A percentile compares a stretch with the other conserved stretches of the same genome.
Evolutionary conservation across 192 early-diverging fungal genomes (phyloP).

Genomic region (Gonapodya sp.): DNA sequence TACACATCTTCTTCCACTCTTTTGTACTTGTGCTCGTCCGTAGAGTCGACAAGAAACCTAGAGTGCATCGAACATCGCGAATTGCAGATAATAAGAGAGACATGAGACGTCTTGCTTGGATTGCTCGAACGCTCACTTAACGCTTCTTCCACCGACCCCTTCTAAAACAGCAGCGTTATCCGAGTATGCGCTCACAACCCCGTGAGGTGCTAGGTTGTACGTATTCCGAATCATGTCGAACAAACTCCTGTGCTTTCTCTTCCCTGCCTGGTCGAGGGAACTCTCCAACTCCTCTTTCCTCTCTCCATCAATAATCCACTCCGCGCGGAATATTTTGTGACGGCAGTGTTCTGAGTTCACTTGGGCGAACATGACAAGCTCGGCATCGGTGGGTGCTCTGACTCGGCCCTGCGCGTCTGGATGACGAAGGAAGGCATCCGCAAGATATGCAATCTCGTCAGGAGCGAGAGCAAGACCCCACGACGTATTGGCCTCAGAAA

Average conservation of each 20-base stretch:
- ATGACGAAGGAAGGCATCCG: slow-evolving; percentile 61
- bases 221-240: slow-evolving; percentile 97
- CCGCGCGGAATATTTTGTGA: slow-evolving; percentile 99
- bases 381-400: slow-evolving; percentile 89
- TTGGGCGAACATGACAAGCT: slow-evolving; percentile 99
- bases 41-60: slow-evolving; percentile 27
- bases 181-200: slow-evolving; percentile 90
- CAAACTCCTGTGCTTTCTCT: slow-evolving; percentile 66
- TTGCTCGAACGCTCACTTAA: neutral
- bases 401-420: slow-evolving; percentile 38
- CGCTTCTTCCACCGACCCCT: slow-evolving; percentile 40
- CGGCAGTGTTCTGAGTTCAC: slow-evolving; percentile 99
- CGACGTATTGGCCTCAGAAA: slow-evolving; percentile 63
- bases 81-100: neutral
- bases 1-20: slow-evolving; percentile 52
- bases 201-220: slow-evolving; percentile 64
- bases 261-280: neutral
- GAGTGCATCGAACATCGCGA: slow-evolving; percentile 34
- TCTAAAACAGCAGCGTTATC: slow-evolving; percentile 97
- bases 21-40: slow-evolving; percentile 42
- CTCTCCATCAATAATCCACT: slow-evolving; percentile 89
- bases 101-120: no score
- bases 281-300: neutral
- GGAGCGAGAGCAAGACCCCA: slow-evolving; percentile 90
- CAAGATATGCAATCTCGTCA: slow-evolving; percentile 95